Evolutionary conservation across 1,284 basidiomycete genomes (phyloP).

Genomic region (Nidula niveotomentosa): DNA sequence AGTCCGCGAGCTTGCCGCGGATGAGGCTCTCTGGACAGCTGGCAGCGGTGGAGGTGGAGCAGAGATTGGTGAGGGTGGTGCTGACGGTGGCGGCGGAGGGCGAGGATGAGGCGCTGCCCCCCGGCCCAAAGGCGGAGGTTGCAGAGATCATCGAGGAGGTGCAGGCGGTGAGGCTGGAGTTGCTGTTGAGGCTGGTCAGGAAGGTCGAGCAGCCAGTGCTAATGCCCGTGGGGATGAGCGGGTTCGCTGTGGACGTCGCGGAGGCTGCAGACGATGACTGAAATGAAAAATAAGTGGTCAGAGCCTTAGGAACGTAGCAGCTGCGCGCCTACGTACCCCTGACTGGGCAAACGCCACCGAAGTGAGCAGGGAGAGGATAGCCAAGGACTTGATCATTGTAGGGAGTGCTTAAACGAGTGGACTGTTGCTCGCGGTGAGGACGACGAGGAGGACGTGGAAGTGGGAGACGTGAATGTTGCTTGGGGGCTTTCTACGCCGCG

Average conservation of each 20-base stretch:
- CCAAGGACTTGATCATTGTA: constrained; percentile 48
- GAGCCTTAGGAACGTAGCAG: too few species aligned
- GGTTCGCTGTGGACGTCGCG: constrained; percentile 29
- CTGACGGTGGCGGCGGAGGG: constrained; percentile 44
- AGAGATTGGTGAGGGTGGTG: constrained; percentile 58
- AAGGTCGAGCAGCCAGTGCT: constrained; percentile 58
- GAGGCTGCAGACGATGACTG: constrained; percentile 18
- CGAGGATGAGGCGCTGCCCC: constrained; percentile 35
- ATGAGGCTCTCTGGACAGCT: constrained; percentile 62
- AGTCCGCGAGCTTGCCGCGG: constrained; percentile 60
- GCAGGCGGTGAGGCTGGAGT: constrained; percentile 61
- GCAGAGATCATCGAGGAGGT: constrained; percentile 63
- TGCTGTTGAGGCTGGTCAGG: constrained; percentile 62
- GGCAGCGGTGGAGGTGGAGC: constrained; percentile 37
- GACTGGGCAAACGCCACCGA: constrained; percentile 47
- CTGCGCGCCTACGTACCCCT: constrained; percentile 18
- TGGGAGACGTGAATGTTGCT: constrained; percentile 15
- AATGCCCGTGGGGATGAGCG: constrained; percentile 66
- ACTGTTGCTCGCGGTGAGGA: constrained; percentile 47
- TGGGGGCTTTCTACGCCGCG: constrained; percentile 1
- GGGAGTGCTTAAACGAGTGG: constrained; percentile 43
- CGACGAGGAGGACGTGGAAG: constrained; percentile 29
- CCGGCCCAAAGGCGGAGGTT: constrained; percentile 59
- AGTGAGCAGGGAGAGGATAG: constrained; percentile 43
- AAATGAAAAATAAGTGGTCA: too few species aligned